Evolutionary conservation across 2,329 filamentous ascomycete species (phyloP), one percentile per base, ranked within the genome.

Genomic region (Cladosporium sphaerospermum): DNA sequence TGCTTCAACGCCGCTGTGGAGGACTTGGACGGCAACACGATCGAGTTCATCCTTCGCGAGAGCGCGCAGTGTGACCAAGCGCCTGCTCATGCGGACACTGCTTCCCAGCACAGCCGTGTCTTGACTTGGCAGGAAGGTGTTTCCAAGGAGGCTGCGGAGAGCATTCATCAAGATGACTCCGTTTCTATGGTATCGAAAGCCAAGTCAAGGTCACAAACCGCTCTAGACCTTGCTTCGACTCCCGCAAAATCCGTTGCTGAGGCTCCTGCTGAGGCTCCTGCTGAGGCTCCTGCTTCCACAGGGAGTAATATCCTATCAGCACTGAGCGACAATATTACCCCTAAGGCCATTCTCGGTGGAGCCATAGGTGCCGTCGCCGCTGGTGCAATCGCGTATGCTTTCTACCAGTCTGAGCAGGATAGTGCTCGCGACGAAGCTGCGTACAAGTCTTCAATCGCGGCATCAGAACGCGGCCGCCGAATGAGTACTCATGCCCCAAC

Each of bases 11-110:
- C 82, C 45, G 80, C 80, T 6, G 73, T 89, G 39, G 78, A 83
- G 56, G 89, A 95, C 69, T 78, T 88, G 52, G 89, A 95, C 72
- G 88, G 88, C 47, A 95, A 95, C 72, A 86, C 80, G 61, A 83
- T 95, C 66, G 88, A 93, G 65, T 86, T 88, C 31, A 81, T 91
- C 46, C 86, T 83, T 67, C 75, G 76, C 49, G 71, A 66, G 50
- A 54, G 44, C 18, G 48, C 40, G 2, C 48, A 40, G 14, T 51
- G 48, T 32, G 18, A 49, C 13, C 14, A 34, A 43, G 9, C 14
- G 4, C 31, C 34, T 44, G n/a, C 16, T 4, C 48, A 31, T 13
- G 33, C 48, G 16, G 28, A 43, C 14, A 40, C 48, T 2, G 39
- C 42, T 13, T 40, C 42, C 18, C 40, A 51, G 40, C 33, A 51